A percentile compares a stretch with the other conserved stretches of the same genome.
These are phyloP conservation scores for Irpex sp. DNA, from an alignment of 1,284 basidiomycete species.

Conservation along the genomic window DNA sequence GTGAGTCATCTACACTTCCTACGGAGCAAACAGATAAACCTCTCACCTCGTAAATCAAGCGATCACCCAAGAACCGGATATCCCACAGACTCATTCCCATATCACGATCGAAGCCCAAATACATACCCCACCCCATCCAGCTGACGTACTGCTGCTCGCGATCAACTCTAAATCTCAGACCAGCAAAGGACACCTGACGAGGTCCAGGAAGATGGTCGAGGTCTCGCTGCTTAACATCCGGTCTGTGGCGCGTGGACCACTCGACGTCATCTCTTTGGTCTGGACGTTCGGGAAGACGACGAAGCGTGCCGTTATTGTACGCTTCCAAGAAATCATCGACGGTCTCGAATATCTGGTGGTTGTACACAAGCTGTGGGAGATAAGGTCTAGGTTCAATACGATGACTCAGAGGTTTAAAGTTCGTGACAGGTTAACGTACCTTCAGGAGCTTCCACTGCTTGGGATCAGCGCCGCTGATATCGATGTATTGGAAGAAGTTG, in stretches of 20 bases:
- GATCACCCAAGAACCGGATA: conserved; percentile 55
- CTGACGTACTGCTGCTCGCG: conserved; percentile 47
- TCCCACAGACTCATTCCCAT: conserved; percentile 70
- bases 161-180: conserved; percentile 57
- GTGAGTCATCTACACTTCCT: not conserved
- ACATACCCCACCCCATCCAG: conserved; percentile 66
- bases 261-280: conserved; percentile 28
- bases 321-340: conserved; percentile 48
- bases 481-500: conserved; percentile 55
- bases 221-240: conserved; percentile 37
- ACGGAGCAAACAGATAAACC: not conserved
- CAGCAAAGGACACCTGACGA: conserved; percentile 53
- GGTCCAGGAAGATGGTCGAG: conserved; percentile 63
- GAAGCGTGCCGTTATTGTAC: conserved; percentile 50
- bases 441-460: conserved; percentile 48
- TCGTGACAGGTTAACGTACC: conserved; percentile 24
- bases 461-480: conserved; percentile 52
- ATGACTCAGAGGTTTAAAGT: not conserved
- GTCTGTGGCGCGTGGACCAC: conserved; percentile 48
- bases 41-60: conserved; percentile 59
- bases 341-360: conserved; percentile 50
- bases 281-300: conserved; percentile 33
- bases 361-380: conserved; percentile 46
- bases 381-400: not conserved
- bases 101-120: conserved; percentile 60